Evolutionary conservation across 768 basidiomycete genomes (phyloP), one percentile per base, ranked within the genome.

Genomic region (Chalciporus chontae): DNA sequence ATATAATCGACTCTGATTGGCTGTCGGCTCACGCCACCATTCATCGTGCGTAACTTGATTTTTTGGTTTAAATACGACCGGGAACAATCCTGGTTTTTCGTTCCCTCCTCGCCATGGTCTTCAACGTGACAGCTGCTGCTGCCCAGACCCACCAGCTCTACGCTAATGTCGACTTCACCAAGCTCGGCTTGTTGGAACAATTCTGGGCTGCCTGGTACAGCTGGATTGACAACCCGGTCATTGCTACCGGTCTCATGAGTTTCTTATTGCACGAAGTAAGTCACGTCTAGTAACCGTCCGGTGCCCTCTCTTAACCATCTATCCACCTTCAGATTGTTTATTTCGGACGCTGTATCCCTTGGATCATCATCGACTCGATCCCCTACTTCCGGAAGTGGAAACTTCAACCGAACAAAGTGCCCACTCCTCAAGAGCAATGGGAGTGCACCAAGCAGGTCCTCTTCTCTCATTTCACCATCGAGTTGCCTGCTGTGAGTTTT

Each of bases 311-410:
- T 17, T 58, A 17, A 50, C 47, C 14, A 10, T 5, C 0, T n/a
- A 3, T 26, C 17, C 14, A 13, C 19, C 8, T 15, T 31, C 53
- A 96, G 94, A 70, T 93, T 62, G 91, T 97, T 8, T 99, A 99
- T 73, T 99, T 99, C 63, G 96, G 95, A 34, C 88, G 96, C 19
- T 85, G 86, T 56, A 68, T 98, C 15, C 96, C 94, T 0, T 96
- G 93, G 91, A 87, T 97, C 59, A 88, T 96, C 69, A 85, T 97
- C 66, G 96, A 99, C 70, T 74, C 84, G 2, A 90, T 94, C 29
- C 93, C 93, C 1, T 97, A 92, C 73, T 99, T 98, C 73, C 79
- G 81, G 41, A 77, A 81, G 69, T 98, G 90, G 90, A 98, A 98
- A 69, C 76, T 98, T 4, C 95, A 98, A 66, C 84, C 90, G 4